Evolutionary conservation across 2,329 filamentous ascomycete genomes (phyloP).

Genomic region (Arthrobotrys musiformis): DNA sequence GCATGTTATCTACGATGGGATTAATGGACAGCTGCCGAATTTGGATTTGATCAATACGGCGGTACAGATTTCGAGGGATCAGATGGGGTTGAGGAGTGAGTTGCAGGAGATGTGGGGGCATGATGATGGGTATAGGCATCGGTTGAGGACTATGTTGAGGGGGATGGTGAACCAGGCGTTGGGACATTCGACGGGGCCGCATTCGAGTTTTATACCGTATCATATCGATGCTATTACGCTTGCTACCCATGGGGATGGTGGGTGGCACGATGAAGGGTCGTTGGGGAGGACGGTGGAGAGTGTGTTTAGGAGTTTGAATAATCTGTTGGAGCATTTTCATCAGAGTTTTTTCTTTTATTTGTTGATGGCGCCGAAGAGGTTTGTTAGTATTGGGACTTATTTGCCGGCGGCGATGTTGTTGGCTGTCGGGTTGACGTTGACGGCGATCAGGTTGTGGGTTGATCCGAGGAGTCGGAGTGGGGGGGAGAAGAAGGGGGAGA

Average conservation of each 20-base stretch:
- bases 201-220: conserved; percentile 96
- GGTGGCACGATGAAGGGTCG: conserved; percentile 98
- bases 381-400: conserved; percentile 98
- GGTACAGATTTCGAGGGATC: conserved; percentile 83
- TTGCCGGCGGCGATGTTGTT: conserved; percentile 97
- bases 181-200: conserved; percentile 87
- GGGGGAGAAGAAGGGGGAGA: conserved; percentile 55
- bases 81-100: conserved; percentile 87
- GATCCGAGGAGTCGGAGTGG: conserved; percentile 73
- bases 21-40: conserved; percentile 95
- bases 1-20: conserved; percentile 92
- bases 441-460: conserved; percentile 93
- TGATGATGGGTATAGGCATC: conserved; percentile 79
- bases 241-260: conserved; percentile 87
- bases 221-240: conserved; percentile 96
- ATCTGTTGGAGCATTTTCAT: conserved; percentile 93
- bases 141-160: conserved; percentile 86
- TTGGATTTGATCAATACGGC: conserved; percentile 96
- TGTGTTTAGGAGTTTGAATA: conserved; percentile 92
- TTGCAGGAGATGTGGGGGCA: conserved; percentile 88
- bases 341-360: conserved; percentile 99
- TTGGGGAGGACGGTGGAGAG: conserved; percentile 90
- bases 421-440: conserved; percentile 93
- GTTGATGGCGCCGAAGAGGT: conserved; percentile 87
- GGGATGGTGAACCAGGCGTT: conserved; percentile 93